A percentile compares a stretch with the other conserved stretches of the same genome.
These are phyloP conservation scores for Rhododendron williamsianum DNA, from an alignment of 148 eudicot genomes.

Conservation along the genomic window DNA sequence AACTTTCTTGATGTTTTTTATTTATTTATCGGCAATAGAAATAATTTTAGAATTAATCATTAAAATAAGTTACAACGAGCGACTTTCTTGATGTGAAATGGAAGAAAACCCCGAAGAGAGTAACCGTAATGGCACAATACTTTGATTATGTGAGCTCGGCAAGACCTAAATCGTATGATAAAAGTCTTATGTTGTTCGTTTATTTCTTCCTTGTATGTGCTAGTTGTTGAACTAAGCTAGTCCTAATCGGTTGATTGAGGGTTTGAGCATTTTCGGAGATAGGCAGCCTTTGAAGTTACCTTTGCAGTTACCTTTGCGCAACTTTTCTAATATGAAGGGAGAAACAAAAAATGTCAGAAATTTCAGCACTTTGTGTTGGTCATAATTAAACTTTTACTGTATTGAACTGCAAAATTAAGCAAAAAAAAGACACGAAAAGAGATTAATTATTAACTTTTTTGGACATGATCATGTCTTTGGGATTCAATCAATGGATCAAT, in stretches of 20 bases:
- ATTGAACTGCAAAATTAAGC: background rate
- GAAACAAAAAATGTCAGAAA: constrained; percentile 10
- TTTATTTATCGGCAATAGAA: too few relatives aligned
- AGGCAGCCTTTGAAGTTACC: background rate
- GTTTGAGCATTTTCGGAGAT: background rate
- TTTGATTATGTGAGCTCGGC: too few relatives aligned
- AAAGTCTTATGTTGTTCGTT: too few relatives aligned
- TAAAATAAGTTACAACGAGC: too few relatives aligned
- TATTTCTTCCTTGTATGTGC: too few relatives aligned
- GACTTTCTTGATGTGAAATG: too few relatives aligned
- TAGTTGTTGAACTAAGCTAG: too few relatives aligned
- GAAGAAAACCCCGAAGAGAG: background rate
- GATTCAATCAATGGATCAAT: constrained; percentile 15
- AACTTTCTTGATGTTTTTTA: too few relatives aligned
- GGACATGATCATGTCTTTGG: constrained; percentile 4
- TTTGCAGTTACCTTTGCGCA: background rate
- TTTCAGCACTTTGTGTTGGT: background rate
- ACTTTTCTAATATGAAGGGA: background rate
- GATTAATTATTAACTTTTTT: background rate
- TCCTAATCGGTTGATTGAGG: background rate
- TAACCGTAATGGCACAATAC: background rate
- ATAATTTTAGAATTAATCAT: too few relatives aligned
- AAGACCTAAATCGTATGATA: too few relatives aligned
- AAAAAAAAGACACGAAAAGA: background rate
- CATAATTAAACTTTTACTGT: background rate